phyloP scores from a whole-genome alignment of 2,329 filamentous ascomycete species.

The Alternaria consortialis region DNA sequence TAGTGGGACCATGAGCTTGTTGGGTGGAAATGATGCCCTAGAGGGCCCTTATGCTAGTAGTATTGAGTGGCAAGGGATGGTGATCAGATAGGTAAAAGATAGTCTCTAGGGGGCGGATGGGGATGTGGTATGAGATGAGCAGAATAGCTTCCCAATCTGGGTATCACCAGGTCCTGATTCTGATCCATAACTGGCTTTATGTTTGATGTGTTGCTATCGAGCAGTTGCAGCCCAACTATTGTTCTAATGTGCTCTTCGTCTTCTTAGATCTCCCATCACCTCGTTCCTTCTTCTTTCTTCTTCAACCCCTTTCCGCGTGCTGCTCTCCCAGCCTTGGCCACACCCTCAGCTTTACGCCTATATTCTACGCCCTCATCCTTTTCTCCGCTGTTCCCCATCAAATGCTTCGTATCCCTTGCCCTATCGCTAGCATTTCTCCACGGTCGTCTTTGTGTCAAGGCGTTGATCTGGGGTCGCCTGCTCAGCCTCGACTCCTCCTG shows the following conservation, averaged over 20 bases:
- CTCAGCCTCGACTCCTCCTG: background rate
- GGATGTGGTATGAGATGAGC: background rate
- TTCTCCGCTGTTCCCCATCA: background rate
- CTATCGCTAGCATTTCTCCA: background rate
- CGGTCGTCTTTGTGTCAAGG: background rate
- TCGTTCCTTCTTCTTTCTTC: background rate
- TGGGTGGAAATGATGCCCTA: constrained; percentile 86
- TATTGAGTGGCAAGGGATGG: constrained; percentile 71
- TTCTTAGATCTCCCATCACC: background rate
- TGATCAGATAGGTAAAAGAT: constrained; percentile 49
- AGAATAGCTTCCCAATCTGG: background rate
- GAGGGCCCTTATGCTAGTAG: constrained; percentile 74
- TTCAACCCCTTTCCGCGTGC: background rate
- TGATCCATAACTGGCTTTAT: background rate
- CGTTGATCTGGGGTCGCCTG: background rate
- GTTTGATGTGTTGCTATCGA: background rate
- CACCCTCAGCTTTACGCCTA: background rate
- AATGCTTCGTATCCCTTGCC: background rate
- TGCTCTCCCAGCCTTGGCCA: background rate
- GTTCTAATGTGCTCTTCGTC: background rate
- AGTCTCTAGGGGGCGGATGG: background rate
- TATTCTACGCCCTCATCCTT: background rate
- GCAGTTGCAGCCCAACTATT: background rate
- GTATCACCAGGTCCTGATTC: background rate
- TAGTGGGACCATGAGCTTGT: constrained; percentile 52